Evolutionary conservation across 208 protist genomes (phyloP), one percentile per base, ranked within the genome.

Genomic region (Leishmania amazonensis): DNA sequence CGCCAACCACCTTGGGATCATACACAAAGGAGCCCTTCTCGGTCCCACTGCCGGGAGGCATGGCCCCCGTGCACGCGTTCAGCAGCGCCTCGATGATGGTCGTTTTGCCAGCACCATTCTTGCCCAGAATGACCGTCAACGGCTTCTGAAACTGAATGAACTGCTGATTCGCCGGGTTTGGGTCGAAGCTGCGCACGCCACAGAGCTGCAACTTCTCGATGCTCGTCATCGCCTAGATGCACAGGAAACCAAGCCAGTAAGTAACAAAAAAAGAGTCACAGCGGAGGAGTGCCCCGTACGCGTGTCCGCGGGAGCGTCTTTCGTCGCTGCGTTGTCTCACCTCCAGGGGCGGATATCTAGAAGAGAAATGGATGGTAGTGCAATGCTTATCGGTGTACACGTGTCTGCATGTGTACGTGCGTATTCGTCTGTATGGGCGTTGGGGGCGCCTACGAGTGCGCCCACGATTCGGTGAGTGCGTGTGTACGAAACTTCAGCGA

Each of bases 1-100:
- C 96, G 0, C 98, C 96, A 42, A 98, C 90, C 51, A 99, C 92
- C 84, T 99, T 99, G 7, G 99, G 98, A 79, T 99, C 99, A 83
- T 99, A 98, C 13, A 99, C 91, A 81, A 99, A 99, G 42, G 93
- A 96, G 94, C 93, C 81, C 94, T 99, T 93, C 81, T 99, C 83
- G 28, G 88, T 80, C 17, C 95, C 94, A 42, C 94, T 97, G 67
- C 99, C 97, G 0, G 99, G 98, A 28, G 99, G 99, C 89, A 99
- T 95, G 35, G 98, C 93, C 17, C 99, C 99, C 2, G 99, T 99
- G 60, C 94, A 98, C 58, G 98, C 98, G 87, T 99, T 99, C 58
- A 99, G 95, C 71, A 99, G 85, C 40, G 97, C 97, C 89, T 99
- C 99, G 83, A 99, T 99, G 78, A 99, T 99, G 13, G 99, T 99